These are phyloP conservation scores for Chaetomiaceae sp. DNA, from an alignment of 2,329 filamentous ascomycete species.

Conservation along the genomic window DNA sequence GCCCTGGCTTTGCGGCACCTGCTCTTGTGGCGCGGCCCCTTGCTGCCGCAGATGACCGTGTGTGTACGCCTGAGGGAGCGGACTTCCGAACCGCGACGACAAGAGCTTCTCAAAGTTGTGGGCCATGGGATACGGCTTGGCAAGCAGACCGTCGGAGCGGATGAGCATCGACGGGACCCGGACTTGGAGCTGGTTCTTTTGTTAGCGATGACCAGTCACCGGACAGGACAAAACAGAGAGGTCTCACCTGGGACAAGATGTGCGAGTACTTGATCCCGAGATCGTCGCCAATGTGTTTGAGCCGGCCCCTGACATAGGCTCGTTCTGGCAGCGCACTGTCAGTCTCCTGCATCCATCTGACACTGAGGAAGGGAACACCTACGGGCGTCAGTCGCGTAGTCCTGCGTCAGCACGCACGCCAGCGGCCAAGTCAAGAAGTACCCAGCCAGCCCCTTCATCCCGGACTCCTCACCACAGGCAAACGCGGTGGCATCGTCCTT, in stretches of 20 bases:
- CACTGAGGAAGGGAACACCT: not conserved
- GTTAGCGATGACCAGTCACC: not conserved
- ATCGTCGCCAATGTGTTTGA: slow-evolving; percentile 51
- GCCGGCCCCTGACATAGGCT: slow-evolving; percentile 49
- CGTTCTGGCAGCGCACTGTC: slow-evolving; percentile 35
- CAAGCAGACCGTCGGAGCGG: slow-evolving; percentile 47
- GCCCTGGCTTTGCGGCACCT: slow-evolving; percentile 39
- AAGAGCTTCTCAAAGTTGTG: slow-evolving; percentile 44
- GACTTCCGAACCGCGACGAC: slow-evolving; percentile 33
- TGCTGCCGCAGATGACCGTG: slow-evolving; percentile 45
- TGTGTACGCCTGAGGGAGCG: slow-evolving; percentile 33
- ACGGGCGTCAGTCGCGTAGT: slow-evolving; percentile 54
- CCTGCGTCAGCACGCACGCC: slow-evolving; percentile 49
- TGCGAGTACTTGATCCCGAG: slow-evolving; percentile 57
- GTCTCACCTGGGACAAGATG: slow-evolving; percentile 49
- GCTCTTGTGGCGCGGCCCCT: slow-evolving; percentile 44
- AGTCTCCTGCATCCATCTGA: not conserved
- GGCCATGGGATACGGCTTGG: slow-evolving; percentile 39
- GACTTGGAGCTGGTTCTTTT: slow-evolving; percentile 44
- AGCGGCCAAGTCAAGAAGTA: slow-evolving; percentile 59
- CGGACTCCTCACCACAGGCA: slow-evolving; percentile 46
- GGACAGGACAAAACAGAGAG: not conserved
- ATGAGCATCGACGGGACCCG: slow-evolving; percentile 62
- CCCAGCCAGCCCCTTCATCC: slow-evolving; percentile 51
- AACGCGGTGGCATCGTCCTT: slow-evolving; percentile 41